Evolutionary conservation across 345 rosid genomes (phyloP), one percentile per base, ranked within the genome.

Genomic region (Rhizophora apiculata): DNA sequence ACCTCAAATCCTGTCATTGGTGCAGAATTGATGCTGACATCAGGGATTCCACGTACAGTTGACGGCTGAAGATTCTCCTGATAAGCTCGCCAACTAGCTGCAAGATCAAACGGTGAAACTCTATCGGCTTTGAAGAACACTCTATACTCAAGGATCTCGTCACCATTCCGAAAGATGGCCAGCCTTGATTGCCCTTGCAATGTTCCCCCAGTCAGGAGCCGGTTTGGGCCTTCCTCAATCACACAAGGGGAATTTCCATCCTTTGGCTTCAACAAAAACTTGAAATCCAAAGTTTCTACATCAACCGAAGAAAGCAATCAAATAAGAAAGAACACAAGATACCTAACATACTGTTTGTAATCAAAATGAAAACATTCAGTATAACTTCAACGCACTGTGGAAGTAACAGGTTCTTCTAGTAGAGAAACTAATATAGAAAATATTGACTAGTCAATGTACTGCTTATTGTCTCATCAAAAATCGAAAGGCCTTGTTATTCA

Each of bases 41-140:
- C 99, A 27, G 99, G 98, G 76, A 87, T 90, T 39, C 96, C 99
- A 69, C 96, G 96, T 54, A 92, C 97, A 20, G 89, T 86, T 19
- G 96, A 95, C 79, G 92, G 99, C 84, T 85, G 92, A 52, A 92
- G 78, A 63, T 92, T 95, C 78, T 95, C 96, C 74, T 88, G 91
- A 68, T 92, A 95, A 76, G 97, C 96, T 78, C 98, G 83, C 98
- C 99, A 95, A 78, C 99, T 92, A 68, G 98, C 96, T 3, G 99
- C 99, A 62, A 95, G 97, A 77, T 95, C 99, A 80, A 95, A 89
- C 8, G 99, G 99, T 4, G 99, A 95, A 67, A 95, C 94, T 84
- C 92, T 78, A 43, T 95, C 96, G 6, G 96, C 96, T 68, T 90
- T 88, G 71, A 95, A 82, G 72, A 84, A 86, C 65, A 90, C 96